These are phyloP conservation scores for Alternaria triticimaculans DNA, from an alignment of 2,329 filamentous ascomycete genomes.

Conservation along the genomic window DNA sequence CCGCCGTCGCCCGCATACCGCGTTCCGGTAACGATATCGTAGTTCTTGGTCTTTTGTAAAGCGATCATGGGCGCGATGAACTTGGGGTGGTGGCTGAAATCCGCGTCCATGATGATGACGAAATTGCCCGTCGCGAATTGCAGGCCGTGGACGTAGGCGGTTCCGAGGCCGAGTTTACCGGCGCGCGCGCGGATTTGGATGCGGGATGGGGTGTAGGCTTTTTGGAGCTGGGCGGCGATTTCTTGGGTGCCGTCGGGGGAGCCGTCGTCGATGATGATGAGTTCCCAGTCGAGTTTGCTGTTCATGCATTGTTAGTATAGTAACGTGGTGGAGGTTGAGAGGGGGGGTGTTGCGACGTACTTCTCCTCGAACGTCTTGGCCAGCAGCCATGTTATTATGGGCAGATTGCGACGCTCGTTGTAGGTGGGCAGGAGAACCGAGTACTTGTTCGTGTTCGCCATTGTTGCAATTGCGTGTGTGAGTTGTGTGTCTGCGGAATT, in stretches of 20 bases:
- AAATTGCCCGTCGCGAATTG: slow-evolving; percentile 91
- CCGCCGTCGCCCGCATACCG: slow-evolving; percentile 86
- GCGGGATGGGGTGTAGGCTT: slow-evolving; percentile 76
- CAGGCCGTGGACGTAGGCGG: slow-evolving; percentile 93
- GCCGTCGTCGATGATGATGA: slow-evolving; percentile 98
- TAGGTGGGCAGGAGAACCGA: slow-evolving; percentile 97
- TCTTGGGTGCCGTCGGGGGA: slow-evolving; percentile 94
- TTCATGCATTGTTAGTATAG: neutral
- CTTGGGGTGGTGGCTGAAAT: slow-evolving; percentile 98
- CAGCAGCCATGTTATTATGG: slow-evolving; percentile 93
- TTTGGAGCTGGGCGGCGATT: slow-evolving; percentile 87
- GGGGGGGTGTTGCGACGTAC: slow-evolving; percentile 62
- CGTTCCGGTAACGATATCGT: slow-evolving; percentile 97
- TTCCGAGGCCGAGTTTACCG: slow-evolving; percentile 96
- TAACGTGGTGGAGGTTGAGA: no score
- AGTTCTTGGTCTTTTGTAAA: slow-evolving; percentile 77
- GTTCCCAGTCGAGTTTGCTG: slow-evolving; percentile 93
- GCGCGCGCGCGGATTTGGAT: slow-evolving; percentile 86
- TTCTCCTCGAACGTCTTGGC: slow-evolving; percentile 89
- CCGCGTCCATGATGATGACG: slow-evolving; percentile 99
- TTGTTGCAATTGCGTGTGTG: slow-evolving; percentile 17
- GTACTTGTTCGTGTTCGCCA: slow-evolving; percentile 75
- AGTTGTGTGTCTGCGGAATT: slow-evolving; percentile 19
- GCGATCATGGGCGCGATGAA: slow-evolving; percentile 96
- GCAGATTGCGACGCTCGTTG: slow-evolving; percentile 97